These are phyloP conservation scores for Alternaria incomplexa DNA, from an alignment of 2,329 filamentous ascomycete species.

Conservation along the genomic window DNA sequence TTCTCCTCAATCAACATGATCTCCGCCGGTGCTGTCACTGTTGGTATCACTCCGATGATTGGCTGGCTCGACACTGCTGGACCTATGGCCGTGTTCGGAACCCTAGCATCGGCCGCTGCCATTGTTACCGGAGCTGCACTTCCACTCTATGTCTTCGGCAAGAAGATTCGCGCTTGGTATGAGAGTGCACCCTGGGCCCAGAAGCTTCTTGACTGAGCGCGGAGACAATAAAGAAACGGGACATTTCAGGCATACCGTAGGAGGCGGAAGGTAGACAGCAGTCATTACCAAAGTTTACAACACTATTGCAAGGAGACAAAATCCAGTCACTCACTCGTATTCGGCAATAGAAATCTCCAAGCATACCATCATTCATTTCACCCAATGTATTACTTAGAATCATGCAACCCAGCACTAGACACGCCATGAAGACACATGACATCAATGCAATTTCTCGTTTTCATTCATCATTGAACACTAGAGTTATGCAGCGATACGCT, in stretches of 20 bases:
- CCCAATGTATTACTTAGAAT: neutral
- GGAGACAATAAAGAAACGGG: no score
- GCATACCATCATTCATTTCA: neutral
- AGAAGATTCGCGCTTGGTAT: conserved; percentile 20
- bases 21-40: conserved; percentile 1
- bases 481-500: neutral
- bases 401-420: neutral
- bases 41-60: conserved; percentile 10
- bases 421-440: neutral
- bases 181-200: conserved; percentile 12
- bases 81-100: neutral
- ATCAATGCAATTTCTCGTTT: neutral
- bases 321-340: neutral
- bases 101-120: conserved; percentile 5
- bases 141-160: conserved; percentile 18
- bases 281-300: neutral
- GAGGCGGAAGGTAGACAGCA: neutral
- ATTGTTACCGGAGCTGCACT: conserved; percentile 2
- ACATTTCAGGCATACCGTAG: neutral
- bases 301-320: neutral
- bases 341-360: neutral
- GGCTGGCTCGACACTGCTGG: conserved; percentile 2
- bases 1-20: conserved; percentile 15
- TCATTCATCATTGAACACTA: neutral
- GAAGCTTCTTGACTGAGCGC: conserved; percentile 8